Conservation (phyloP, 169 alveolate genomes). For the Plasmodium knowlesi region DNA sequence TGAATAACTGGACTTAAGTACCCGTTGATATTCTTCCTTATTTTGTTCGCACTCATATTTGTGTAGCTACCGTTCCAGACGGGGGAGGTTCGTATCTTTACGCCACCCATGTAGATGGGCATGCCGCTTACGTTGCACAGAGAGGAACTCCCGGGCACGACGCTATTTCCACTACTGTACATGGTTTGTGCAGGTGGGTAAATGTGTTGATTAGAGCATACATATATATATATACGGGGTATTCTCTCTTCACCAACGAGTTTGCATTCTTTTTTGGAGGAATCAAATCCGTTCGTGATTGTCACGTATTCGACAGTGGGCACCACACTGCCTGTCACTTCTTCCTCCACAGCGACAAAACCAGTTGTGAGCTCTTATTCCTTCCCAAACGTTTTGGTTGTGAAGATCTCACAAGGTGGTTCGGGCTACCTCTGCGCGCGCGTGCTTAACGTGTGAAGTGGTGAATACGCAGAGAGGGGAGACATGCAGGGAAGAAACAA, state of each 20-base stretch:
- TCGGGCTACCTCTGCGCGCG: background rate
- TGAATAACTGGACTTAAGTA: background rate
- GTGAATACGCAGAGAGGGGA: background rate
- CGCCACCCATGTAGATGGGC: background rate
- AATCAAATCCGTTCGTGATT: background rate
- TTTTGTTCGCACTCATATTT: background rate
- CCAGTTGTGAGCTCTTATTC: background rate
- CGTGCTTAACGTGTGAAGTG: background rate
- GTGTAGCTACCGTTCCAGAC: background rate
- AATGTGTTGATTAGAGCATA: background rate
- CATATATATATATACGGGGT: background rate
- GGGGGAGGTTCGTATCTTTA: background rate
- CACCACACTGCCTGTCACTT: background rate
- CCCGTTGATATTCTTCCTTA: background rate
- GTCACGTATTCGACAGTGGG: background rate
- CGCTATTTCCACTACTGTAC: background rate
- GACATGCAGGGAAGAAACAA: too few relatives aligned
- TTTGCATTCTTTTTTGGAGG: background rate
- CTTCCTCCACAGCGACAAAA: background rate
- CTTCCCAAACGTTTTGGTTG: background rate
- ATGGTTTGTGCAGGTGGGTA: background rate
- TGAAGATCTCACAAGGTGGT: background rate
- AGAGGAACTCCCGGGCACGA: background rate
- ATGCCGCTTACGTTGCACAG: background rate
- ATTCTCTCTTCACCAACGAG: background rate